Base-by-base conservation (phyloP, 345 rosid genomes). In the Rhizophora mangle region DNA sequence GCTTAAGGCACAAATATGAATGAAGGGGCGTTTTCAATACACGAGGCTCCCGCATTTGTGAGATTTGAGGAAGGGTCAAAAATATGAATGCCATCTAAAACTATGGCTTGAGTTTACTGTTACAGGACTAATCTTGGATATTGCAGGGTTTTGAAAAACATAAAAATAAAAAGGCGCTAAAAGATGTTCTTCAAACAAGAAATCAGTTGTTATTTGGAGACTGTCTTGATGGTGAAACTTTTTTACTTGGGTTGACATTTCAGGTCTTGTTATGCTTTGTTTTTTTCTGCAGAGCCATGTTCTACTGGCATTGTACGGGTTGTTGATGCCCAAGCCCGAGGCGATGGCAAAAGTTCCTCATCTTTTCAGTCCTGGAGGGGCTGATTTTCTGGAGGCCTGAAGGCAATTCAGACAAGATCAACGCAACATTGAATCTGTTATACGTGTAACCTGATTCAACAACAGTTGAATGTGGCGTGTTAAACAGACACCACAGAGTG, bases 291-390 rank as follows among this genome's bases (percentile, higher is more conserved):
- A 56, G 13, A 21, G 22, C 26, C 20, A 51, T 51, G 5, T 32
- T 37, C 36, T 71, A 19, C 29, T 46, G 64, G 37, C 19, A 57
- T 54, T 26, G 63, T 54, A 39, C 63, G 56, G 74, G 64, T 51
- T n/a, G 60, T 18, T 21, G 6, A 59, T 39, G 64, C 32, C 74
- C 19, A 63, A 39, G 55, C 24, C 22, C 49, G 29, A 34, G 37
- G 9, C 37, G 37, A 39, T 6, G 26, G 37, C 54, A 37, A 63
- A 43, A 55, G 69, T 51, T 21, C 6, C 19, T 7, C 3, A 13
- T 16, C 27, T 9, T 39, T 5, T 22, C 22, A 9, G 55, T 27
- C 32, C 53, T 53, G 53, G 57, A 26, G 34, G 57, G 31, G 46
- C 46, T 37, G 62, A 62, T 5, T n/a, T 34, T 19, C 6, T 8